Evolutionary conservation across 495 filamentous ascomycete species (phyloP), one percentile per base, ranked within the genome.

Genomic region (Parathielavia hyrcaniae): DNA sequence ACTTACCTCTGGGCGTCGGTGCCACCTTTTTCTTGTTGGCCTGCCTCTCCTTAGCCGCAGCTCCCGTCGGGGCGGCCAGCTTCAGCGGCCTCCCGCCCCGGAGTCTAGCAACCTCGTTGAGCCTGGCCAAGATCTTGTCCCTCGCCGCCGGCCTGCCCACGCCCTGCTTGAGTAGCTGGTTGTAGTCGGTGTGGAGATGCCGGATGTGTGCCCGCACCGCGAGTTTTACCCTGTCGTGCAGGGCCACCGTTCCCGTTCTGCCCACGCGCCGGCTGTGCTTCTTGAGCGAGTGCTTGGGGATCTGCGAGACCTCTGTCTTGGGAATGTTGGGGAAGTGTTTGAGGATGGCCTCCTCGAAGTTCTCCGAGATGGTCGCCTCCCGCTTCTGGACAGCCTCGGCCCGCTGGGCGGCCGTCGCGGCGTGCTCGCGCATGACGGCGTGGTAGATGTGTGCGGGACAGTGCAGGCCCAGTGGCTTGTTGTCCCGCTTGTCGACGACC

Each of bases 121-220:
- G 34, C 45, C 46, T 55, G 0, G 26, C 53, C 26, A 14, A 35
- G 16, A 69, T 59, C 22, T 45, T 14, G 22, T 4, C 16, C 54
- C 72, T 58, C 14, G 72, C 71, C 2, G 36, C 23, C 19, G 59
- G 36, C 48, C 58, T 61, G 0, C 36, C 16, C 6, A 47, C 22
- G 0, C 67, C 66, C 1, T 34, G 26, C 10, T 41, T 57, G 17
- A 75, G 51, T 23, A 71, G 36, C 35, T 36, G 14, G 4, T 76
- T 71, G 23, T 77, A 77, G 1, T 66, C 38, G 5, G 74, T 77
- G 30, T 75, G 66, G 3, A 49, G 17, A 45, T 76, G 74, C 14
- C 75, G 62, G 20, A 75, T 70, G 36, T 77, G 65, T 3, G 75
- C 71, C 4, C 62, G 58, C 14, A 71, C 69, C 12, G 71, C 74